phyloP scores from a whole-genome alignment of 2,329 filamentous ascomycete species.

The Penicillium sp. region DNA sequence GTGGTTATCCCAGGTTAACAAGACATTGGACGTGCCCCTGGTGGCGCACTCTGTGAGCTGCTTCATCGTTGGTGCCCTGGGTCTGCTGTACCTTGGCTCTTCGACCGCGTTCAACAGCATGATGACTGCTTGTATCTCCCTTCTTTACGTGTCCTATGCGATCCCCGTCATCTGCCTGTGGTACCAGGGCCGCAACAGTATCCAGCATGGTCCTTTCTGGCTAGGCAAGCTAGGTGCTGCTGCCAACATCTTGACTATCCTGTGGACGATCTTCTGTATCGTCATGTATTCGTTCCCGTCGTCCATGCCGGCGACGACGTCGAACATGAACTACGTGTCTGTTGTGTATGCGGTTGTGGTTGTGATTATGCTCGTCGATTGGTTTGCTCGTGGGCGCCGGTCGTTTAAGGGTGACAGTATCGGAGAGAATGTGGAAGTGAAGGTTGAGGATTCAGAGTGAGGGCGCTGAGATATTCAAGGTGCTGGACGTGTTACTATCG shows the following conservation, averaged over 20 bases:
- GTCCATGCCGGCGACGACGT: slow-evolving; percentile 36
- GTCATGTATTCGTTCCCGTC: slow-evolving; percentile 46
- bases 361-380: slow-evolving; percentile 40
- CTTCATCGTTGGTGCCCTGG: slow-evolving; percentile 51
- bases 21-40: slow-evolving; percentile 50
- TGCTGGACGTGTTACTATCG: slow-evolving; percentile 1
- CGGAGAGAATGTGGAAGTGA: slow-evolving; percentile 1
- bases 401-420: slow-evolving; percentile 20
- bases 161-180: slow-evolving; percentile 54
- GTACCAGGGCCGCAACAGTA: slow-evolving; percentile 49
- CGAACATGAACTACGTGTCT: slow-evolving; percentile 50
- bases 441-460: slow-evolving; percentile 5
- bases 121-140: slow-evolving; percentile 51
- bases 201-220: slow-evolving; percentile 54
- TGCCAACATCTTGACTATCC: slow-evolving; percentile 47
- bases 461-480: not conserved
- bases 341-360: slow-evolving; percentile 41
- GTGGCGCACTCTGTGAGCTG: slow-evolving; percentile 51
- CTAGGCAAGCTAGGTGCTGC: slow-evolving; percentile 49
- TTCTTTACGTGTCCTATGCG: slow-evolving; percentile 55
- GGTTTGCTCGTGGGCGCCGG: slow-evolving; percentile 36
- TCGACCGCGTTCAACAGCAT: slow-evolving; percentile 50
- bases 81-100: slow-evolving; percentile 53
- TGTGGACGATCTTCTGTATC: slow-evolving; percentile 51
- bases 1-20: slow-evolving; percentile 47